Conservation (phyloP, 1,139 yeast species). For the Pichia sp. region DNA sequence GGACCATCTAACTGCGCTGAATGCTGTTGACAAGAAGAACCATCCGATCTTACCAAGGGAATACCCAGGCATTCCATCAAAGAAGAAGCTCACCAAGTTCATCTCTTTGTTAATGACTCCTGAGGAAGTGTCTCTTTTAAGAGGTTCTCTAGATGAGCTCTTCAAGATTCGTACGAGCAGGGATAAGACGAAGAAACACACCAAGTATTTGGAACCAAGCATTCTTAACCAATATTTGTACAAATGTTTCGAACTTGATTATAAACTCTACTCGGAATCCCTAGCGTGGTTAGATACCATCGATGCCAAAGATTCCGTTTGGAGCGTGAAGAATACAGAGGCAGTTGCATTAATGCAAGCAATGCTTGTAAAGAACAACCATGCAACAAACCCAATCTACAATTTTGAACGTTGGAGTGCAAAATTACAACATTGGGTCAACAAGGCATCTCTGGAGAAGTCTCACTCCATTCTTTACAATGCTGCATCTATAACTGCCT, state of each 20-base stretch:
- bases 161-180: conserved; percentile 9
- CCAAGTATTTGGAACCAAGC: conserved; percentile 12
- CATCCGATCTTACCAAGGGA: conserved; percentile 32
- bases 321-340: conserved; percentile 17
- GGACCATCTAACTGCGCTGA: conserved; percentile 42
- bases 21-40: conserved; percentile 39
- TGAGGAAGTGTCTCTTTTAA: conserved; percentile 24
- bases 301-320: conserved; percentile 10
- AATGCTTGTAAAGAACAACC: conserved; percentile 12
- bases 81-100: conserved; percentile 27
- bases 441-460: conserved; percentile 11
- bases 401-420: conserved; percentile 12
- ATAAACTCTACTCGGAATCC: conserved; percentile 12
- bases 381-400: conserved; percentile 5
- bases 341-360: conserved; percentile 21
- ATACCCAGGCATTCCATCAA: conserved; percentile 32
- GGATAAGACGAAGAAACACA: not conserved
- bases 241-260: conserved; percentile 22
- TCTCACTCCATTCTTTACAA: conserved; percentile 9
- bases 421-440: conserved; percentile 14
- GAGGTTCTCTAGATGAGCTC: conserved; percentile 6
- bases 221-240: conserved; percentile 19
- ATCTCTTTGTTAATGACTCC: conserved; percentile 26
- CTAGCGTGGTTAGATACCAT: conserved; percentile 13
- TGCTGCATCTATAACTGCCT: conserved; percentile 11